phyloP scores from a whole-genome alignment of 371 early-diverging fungal genomes.

The Entomophthora muscae region DNA sequence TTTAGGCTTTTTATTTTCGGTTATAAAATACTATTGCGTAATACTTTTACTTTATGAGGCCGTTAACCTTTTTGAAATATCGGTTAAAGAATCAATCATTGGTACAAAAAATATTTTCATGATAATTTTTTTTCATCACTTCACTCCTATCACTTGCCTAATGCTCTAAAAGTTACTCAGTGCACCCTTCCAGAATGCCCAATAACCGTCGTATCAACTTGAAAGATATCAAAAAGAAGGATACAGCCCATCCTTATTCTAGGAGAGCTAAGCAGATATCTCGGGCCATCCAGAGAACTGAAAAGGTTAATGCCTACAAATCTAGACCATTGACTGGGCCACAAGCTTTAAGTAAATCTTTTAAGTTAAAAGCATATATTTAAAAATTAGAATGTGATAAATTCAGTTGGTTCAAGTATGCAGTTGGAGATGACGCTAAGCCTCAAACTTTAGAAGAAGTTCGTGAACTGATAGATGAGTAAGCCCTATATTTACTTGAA shows the following conservation, averaged over 20 bases:
- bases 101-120: too few species aligned
- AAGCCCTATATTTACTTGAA: neutral
- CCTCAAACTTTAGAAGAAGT: neutral
- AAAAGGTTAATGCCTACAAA: neutral
- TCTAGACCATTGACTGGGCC: neutral
- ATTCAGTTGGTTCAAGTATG: conserved; percentile 3
- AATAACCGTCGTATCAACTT: conserved; percentile 12
- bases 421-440: neutral
- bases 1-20: too few species aligned
- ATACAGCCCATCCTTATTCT: conserved; percentile 4
- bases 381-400: conserved; percentile 1
- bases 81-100: too few species aligned
- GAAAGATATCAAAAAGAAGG: conserved; percentile 9
- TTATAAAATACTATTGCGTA: too few species aligned
- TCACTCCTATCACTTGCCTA: too few species aligned
- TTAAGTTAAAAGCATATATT: neutral
- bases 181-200: conserved; percentile 17
- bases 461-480: neutral
- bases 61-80: too few species aligned
- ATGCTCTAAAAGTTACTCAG: too few species aligned
- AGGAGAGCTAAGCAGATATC: neutral
- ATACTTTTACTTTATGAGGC: too few species aligned
- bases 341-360: neutral
- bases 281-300: conserved; percentile 1
- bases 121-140: too few species aligned